Evolutionary conservation across 768 basidiomycete species (phyloP).

Genomic region (Trametes punicea): DNA sequence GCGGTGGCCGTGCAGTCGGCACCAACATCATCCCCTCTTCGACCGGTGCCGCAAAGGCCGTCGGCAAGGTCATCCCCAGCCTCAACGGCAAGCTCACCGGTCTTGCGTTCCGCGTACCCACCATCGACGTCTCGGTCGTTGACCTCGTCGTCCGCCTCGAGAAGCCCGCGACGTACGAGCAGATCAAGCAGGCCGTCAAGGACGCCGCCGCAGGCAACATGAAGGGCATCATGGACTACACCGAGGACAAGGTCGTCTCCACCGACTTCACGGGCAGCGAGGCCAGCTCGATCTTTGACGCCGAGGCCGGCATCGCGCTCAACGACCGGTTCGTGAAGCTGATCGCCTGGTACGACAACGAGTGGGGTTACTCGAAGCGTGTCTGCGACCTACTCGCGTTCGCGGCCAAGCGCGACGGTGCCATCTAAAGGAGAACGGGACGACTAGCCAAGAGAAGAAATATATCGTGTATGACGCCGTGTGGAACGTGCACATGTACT

Average conservation of each 20-base stretch:
- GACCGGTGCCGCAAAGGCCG: constrained; percentile 98
- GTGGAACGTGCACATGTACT: constrained; percentile 10
- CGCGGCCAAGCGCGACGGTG: constrained; percentile 71
- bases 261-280: constrained; percentile 85
- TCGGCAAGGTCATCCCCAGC: constrained; percentile 94
- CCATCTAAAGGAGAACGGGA: constrained; percentile 20
- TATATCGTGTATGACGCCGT: constrained; percentile 5
- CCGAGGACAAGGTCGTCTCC: constrained; percentile 90
- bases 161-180: constrained; percentile 80
- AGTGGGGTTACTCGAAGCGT: constrained; percentile 92
- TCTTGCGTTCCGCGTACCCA: constrained; percentile 96
- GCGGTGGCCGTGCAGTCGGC: constrained; percentile 91
- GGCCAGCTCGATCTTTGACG: constrained; percentile 91
- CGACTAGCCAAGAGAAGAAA: neutral
- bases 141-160: constrained; percentile 93
- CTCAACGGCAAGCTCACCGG: constrained; percentile 99
- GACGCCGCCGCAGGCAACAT: constrained; percentile 66
- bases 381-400: constrained; percentile 86
- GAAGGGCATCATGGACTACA: constrained; percentile 84
- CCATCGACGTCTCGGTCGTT: constrained; percentile 94
- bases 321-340: constrained; percentile 95
- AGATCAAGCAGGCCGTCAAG: constrained; percentile 87
- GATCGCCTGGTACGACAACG: constrained; percentile 93
- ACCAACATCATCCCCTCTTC: constrained; percentile 99
- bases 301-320: constrained; percentile 87